Percentiles rank a stretch among this genome's conserved stretches.
Evolutionary conservation across 1,139 yeast species (phyloP).

Genomic region (Meyerozyma smithsonii): DNA sequence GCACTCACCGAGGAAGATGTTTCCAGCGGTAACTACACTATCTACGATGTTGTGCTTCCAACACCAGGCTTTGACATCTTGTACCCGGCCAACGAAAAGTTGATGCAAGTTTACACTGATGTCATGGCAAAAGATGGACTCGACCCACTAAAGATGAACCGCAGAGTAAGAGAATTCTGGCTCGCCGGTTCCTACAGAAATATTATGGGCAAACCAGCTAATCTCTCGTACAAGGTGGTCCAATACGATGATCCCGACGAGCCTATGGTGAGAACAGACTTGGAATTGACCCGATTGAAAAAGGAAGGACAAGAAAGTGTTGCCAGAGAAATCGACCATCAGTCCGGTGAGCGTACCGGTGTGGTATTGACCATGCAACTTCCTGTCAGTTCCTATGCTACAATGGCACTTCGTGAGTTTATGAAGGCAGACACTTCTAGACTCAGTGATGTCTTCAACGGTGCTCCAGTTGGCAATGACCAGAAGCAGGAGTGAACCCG

Average conservation of each 20-base stretch:
- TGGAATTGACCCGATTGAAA: conserved; percentile 54
- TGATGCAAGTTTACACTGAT: conserved; percentile 61
- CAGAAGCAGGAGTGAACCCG: too few species aligned
- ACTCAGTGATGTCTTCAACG: conserved; percentile 15
- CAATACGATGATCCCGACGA: conserved; percentile 59
- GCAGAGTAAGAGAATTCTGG: conserved; percentile 84
- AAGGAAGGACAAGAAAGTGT: conserved; percentile 31
- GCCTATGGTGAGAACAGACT: conserved; percentile 76
- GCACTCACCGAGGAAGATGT: conserved; percentile 73
- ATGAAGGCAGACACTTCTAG: conserved; percentile 81
- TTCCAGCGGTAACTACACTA: conserved; percentile 52
- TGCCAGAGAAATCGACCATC: conserved; percentile 31
- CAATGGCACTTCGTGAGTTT: conserved; percentile 93
- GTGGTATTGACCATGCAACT: conserved; percentile 72
- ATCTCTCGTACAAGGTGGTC: conserved; percentile 60
- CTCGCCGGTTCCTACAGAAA: conserved; percentile 86
- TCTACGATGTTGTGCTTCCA: conserved; percentile 85
- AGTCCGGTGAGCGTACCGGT: conserved; percentile 53
- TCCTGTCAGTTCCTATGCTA: conserved; percentile 89
- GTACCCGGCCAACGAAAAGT: conserved; percentile 67
- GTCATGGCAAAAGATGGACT: conserved; percentile 78
- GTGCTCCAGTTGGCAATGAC: not conserved
- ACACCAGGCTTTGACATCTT: conserved; percentile 88
- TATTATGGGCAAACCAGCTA: conserved; percentile 63
- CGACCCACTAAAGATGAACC: conserved; percentile 79